phyloP scores from a whole-genome alignment of 2,329 filamentous ascomycete genomes.

The Alternaria infectoria region DNA sequence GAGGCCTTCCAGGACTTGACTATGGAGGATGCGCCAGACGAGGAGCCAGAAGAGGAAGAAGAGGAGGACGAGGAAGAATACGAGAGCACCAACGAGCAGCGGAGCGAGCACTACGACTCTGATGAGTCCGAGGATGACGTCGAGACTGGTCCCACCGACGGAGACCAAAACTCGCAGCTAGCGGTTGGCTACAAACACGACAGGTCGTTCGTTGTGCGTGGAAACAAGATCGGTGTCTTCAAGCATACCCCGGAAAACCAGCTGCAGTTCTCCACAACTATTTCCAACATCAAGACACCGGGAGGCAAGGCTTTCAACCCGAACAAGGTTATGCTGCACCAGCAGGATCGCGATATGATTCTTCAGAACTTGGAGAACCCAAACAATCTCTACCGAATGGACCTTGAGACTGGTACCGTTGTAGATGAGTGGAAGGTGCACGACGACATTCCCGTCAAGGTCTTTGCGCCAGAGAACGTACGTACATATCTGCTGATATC shows the following conservation, averaged over 20 bases:
- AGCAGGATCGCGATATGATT: constrained; percentile 87
- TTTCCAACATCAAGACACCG: constrained; percentile 92
- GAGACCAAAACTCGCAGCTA: constrained; percentile 88
- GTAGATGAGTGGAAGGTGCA: constrained; percentile 99
- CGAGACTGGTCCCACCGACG: constrained; percentile 70
- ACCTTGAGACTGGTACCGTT: constrained; percentile 95
- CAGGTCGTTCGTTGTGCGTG: constrained; percentile 93
- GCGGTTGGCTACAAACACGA: constrained; percentile 98
- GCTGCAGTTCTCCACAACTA: constrained; percentile 94
- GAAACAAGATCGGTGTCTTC: constrained; percentile 98
- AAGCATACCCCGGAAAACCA: constrained; percentile 93
- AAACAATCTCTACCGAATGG: constrained; percentile 95
- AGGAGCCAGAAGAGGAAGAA: constrained; percentile 61
- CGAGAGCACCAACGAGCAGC: constrained; percentile 68
- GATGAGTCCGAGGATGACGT: constrained; percentile 83
- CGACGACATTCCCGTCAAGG: constrained; percentile 90
- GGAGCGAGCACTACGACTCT: constrained; percentile 75
- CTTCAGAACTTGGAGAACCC: constrained; percentile 82
- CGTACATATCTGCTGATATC: constrained; percentile 26
- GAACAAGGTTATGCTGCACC: constrained; percentile 95
- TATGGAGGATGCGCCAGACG: constrained; percentile 77
- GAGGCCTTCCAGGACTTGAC: constrained; percentile 94
- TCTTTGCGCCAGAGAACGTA: constrained; percentile 87
- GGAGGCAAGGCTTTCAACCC: constrained; percentile 83
- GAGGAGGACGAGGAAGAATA: constrained; percentile 68